Percentiles rank a stretch among this genome's conserved stretches.
phyloP scores from a whole-genome alignment of 345 rosid genomes.

The Clarkia xantiana region DNA sequence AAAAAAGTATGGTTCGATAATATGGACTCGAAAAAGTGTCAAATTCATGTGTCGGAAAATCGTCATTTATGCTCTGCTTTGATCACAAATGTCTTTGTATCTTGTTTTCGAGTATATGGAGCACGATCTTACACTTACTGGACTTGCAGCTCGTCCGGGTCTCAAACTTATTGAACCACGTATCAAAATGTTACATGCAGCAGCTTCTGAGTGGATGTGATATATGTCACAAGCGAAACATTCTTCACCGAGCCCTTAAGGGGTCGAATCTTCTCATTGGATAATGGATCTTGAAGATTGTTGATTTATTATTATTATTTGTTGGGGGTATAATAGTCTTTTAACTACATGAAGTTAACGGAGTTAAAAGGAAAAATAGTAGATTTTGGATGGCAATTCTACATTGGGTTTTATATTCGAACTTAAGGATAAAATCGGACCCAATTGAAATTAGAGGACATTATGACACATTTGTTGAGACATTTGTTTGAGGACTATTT shows the following conservation, averaged over 20 bases:
- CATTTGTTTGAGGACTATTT: too few relatives aligned
- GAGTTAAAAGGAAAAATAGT: too few relatives aligned
- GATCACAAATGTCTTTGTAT: conserved; percentile 60
- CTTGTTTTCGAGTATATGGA: conserved; percentile 97
- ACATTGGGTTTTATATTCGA: too few relatives aligned
- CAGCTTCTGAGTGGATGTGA: conserved; percentile 90
- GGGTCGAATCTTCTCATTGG: conserved; percentile 87
- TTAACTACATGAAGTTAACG: too few relatives aligned
- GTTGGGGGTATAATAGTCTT: too few relatives aligned
- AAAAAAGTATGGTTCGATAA: conserved; percentile 79
- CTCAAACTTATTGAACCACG: conserved; percentile 73
- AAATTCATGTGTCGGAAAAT: conserved; percentile 94
- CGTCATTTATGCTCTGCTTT: conserved; percentile 55
- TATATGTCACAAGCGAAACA: conserved; percentile 71
- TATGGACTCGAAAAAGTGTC: conserved; percentile 62
- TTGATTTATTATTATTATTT: too few relatives aligned
- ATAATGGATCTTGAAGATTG: conserved; percentile 81
- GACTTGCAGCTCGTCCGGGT: conserved; percentile 78
- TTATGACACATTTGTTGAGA: too few relatives aligned
- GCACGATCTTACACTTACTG: conserved; percentile 93
- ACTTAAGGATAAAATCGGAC: too few relatives aligned
- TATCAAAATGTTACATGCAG: conserved; percentile 75
- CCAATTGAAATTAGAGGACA: too few relatives aligned
- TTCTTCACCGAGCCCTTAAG: conserved; percentile 89
- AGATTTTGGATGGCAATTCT: too few relatives aligned